These are phyloP conservation scores for Auricularia heimuer DNA, from an alignment of 768 basidiomycete species.

Conservation along the genomic window DNA sequence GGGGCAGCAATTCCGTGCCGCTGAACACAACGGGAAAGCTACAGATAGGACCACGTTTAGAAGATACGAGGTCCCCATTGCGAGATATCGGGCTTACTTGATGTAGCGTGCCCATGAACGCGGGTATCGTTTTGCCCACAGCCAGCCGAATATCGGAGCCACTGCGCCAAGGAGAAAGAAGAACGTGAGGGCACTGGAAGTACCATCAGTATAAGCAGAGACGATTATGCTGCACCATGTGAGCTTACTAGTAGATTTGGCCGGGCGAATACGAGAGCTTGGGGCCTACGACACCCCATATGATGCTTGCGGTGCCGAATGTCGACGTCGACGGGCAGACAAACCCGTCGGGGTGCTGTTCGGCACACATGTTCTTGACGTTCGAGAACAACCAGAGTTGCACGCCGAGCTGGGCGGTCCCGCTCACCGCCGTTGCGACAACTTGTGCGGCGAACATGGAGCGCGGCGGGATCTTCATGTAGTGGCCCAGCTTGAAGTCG, in stretches of 20 bases:
- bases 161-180: slow-evolving; percentile 28
- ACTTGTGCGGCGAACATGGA: slow-evolving; percentile 27
- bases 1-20: background rate
- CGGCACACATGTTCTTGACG: slow-evolving; percentile 25
- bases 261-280: background rate
- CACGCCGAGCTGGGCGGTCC: slow-evolving; percentile 28
- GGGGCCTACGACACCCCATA: slow-evolving; percentile 13
- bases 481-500: slow-evolving; percentile 57
- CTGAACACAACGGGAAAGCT: slow-evolving; percentile 5
- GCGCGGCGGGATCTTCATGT: slow-evolving; percentile 21
- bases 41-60: background rate
- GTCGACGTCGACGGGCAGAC: slow-evolving; percentile 20
- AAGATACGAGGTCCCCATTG: too few relatives aligned
- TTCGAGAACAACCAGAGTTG: slow-evolving; percentile 18
- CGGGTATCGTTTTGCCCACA: slow-evolving; percentile 21
- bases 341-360: slow-evolving; percentile 22
- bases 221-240: slow-evolving; percentile 7
- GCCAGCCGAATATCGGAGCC: slow-evolving; percentile 24
- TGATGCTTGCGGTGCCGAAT: slow-evolving; percentile 25
- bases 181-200: slow-evolving; percentile 21
- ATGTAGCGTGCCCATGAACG: slow-evolving; percentile 4
- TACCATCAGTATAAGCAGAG: slow-evolving; percentile 21
- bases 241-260: background rate
- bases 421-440: slow-evolving; percentile 26
- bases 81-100: background rate